Base-by-base conservation (phyloP, 805 yeast species). In the Hanseniaspora mollemarum region DNA sequence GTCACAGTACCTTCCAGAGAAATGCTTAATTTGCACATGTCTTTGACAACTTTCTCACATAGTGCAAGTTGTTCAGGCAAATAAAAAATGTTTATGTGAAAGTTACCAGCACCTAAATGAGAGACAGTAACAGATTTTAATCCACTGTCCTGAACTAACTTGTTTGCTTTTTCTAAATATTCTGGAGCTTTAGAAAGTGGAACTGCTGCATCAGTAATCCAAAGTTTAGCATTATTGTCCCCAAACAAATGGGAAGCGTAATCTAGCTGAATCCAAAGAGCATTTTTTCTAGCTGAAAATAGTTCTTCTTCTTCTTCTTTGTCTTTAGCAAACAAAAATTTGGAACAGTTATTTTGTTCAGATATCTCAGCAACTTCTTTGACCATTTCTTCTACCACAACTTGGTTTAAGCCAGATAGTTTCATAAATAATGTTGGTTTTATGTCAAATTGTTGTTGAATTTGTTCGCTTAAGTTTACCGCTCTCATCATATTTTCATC, bases 141-240 rank as follows among this genome's bases (percentile, higher is more conserved):
- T 0, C 85, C 86, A 38, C 75, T 71, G 2, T 65, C 59, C 25
- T 68, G 72, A 62, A 86, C 73, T 57, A 84, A 84, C 10, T 72
- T 70, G 58, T 82, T 76, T 2, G 90, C 80, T 52, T 74, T 78
- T 35, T 71, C 64, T 31, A 87, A 71, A 24, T 83, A 76, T 4
- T 71, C 66, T 0, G 85, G 73, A 52, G 87, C 66, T 50, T 71
- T 68, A 1, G 94, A 84, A 22, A 87, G 75, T 10, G 95, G 95
- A 2, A 87, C 94, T 0, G 95, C 94, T 49, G 85, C 87, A 63
- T 87, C 95, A 0, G 95, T 87, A 37, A 94, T 84, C 92, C 94
- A 86, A 28, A 81, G 68, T 61, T 81, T 81, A 49, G 79, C 77
- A 53, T 82, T 80, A 46, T 13, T 7, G 8, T 74, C 67, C 52